Evolutionary conservation across 441 rosid species (phyloP).

Genomic region (Cnidoscolus chayamansa): DNA sequence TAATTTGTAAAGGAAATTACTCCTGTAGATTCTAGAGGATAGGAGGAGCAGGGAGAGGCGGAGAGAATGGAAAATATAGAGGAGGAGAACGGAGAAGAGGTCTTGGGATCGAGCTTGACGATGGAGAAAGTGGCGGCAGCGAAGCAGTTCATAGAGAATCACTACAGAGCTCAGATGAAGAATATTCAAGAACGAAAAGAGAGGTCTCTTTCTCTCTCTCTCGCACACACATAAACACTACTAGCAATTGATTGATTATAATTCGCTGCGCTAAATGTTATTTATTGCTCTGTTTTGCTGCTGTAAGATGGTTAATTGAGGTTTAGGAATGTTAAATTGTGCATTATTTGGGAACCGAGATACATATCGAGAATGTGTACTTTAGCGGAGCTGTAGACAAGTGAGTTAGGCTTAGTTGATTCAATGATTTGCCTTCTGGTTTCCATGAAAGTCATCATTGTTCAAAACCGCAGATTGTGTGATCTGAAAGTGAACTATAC

Average conservation of each 20-base stretch:
- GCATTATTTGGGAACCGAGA: constrained; percentile 8
- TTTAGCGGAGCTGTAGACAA: neutral
- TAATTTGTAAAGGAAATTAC: constrained; percentile 1
- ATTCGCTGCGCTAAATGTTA: neutral
- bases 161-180: constrained; percentile 86
- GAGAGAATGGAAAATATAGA: constrained; percentile 46
- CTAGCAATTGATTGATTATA: neutral
- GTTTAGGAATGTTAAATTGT: constrained; percentile 29
- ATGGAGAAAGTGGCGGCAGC: constrained; percentile 99
- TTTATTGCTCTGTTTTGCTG: constrained; percentile 17
- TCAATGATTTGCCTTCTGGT: neutral
- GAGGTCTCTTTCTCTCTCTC: constrained; percentile 41
- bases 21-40: neutral
- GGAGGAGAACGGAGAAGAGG: constrained; percentile 35
- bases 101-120: constrained; percentile 80
- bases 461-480: neutral
- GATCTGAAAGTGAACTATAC: constrained; percentile 2
- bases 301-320: constrained; percentile 4
- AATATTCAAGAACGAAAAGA: constrained; percentile 82
- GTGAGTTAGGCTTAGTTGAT: constrained; percentile 6
- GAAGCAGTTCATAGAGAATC: constrained; percentile 94
- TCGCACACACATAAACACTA: neutral
- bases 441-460: neutral
- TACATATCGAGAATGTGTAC: neutral
- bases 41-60: constrained; percentile 25